A percentile compares a stretch with the other conserved stretches of the same genome.
phyloP scores from a whole-genome alignment of 2,329 filamentous ascomycete species.

The Rhinocladiella similis region DNA sequence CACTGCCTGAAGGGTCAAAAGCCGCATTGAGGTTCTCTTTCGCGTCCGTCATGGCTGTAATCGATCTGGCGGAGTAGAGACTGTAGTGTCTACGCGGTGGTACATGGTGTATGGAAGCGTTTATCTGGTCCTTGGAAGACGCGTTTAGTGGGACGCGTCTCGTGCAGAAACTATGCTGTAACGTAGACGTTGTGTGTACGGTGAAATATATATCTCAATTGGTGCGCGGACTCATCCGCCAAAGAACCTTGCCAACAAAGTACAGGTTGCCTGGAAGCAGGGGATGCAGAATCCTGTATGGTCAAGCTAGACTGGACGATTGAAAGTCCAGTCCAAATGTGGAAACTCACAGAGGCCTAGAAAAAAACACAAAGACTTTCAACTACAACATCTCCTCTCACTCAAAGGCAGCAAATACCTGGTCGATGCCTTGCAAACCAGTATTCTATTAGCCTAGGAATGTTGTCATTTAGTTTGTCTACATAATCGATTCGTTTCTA shows the following conservation, averaged over 20 bases:
- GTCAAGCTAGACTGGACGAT: no score
- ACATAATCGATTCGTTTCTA: neutral
- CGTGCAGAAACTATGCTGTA: neutral
- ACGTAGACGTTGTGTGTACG: neutral
- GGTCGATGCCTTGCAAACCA: no score
- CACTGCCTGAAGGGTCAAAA: constrained; percentile 57
- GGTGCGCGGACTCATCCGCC: neutral
- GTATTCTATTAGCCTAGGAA: no score
- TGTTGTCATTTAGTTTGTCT: no score
- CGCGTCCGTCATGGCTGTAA: constrained; percentile 42
- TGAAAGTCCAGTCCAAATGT: no score
- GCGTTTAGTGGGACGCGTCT: constrained; percentile 5
- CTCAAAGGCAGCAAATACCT: no score
- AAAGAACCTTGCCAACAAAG: no score
- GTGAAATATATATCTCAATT: neutral
- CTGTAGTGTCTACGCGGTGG: neutral
- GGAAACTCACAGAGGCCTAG: no score
- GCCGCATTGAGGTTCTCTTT: constrained; percentile 57
- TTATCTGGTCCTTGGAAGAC: neutral
- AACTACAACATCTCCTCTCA: no score
- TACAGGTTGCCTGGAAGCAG: no score
- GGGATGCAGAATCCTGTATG: no score
- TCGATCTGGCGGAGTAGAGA: neutral
- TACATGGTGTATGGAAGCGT: neutral
- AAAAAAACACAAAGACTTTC: no score